A percentile compares a stretch with the other conserved stretches of the same genome.
These are phyloP conservation scores for Saccharomycopsis hybrid DNA, from an alignment of 1,139 yeast genomes.

Conservation along the genomic window DNA sequence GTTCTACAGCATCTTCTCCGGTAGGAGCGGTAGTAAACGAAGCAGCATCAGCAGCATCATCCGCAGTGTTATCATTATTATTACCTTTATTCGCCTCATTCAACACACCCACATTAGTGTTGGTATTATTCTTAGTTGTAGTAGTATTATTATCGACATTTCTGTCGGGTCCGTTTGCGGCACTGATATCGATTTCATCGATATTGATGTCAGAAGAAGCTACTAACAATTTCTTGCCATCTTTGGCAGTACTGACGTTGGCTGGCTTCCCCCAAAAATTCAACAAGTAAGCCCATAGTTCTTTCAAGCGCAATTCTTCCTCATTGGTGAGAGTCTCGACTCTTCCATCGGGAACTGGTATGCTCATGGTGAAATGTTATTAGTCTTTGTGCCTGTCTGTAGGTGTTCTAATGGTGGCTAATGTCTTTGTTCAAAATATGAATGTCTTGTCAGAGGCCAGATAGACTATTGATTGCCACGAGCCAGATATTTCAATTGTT, in stretches of 20 bases:
- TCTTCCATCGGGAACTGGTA: no score
- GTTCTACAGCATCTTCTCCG: not conserved
- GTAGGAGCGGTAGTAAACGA: not conserved
- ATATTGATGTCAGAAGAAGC: constrained; percentile 17
- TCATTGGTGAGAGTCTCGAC: constrained; percentile 51
- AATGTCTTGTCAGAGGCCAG: no score
- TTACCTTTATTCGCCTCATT: constrained; percentile 7
- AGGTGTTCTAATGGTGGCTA: no score
- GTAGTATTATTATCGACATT: no score
- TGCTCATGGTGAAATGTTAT: no score
- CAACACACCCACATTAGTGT: no score
- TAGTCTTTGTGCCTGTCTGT: no score
- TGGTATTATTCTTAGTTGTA: no score
- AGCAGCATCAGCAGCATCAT: not conserved
- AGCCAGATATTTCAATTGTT: no score
- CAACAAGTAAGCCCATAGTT: constrained; percentile 65
- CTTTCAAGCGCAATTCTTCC: constrained; percentile 65
- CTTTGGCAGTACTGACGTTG: constrained; percentile 26
- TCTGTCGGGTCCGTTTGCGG: not conserved
- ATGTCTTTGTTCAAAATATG: no score
- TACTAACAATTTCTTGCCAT: constrained; percentile 14
- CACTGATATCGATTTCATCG: constrained; percentile 1
- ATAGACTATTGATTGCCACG: no score
- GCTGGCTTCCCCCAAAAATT: constrained; percentile 56
- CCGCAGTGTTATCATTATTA: not conserved